phyloP scores from a whole-genome alignment of 495 filamentous ascomycete species.

The Astrothelium macrocarpum region DNA sequence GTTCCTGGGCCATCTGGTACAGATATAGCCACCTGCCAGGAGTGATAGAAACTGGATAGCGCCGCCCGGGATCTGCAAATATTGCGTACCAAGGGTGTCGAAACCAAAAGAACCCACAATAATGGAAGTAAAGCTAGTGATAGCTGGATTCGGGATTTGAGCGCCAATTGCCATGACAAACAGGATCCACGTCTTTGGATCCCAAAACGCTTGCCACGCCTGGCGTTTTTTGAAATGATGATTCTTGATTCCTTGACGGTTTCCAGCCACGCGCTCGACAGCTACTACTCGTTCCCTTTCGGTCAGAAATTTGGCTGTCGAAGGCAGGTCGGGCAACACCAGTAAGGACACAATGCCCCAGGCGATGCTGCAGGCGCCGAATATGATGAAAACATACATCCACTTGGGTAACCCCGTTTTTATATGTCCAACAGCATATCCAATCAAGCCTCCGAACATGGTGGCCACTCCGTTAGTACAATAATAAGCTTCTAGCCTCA shows the following conservation, averaged over 20 bases:
- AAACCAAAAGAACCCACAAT: constrained; percentile 46
- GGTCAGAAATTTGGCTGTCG: constrained; percentile 38
- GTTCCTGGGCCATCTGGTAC: constrained; percentile 32
- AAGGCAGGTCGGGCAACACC: constrained; percentile 38
- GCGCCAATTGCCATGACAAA: constrained; percentile 25
- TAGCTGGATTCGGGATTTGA: constrained; percentile 25
- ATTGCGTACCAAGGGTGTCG: constrained; percentile 45
- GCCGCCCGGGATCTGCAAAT: constrained; percentile 39
- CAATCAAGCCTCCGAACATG: constrained; percentile 44
- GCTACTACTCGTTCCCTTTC: constrained; percentile 36
- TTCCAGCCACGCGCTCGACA: constrained; percentile 36
- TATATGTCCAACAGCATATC: constrained; percentile 46
- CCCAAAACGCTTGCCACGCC: constrained; percentile 38
- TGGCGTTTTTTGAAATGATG: constrained; percentile 41
- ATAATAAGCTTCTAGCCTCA: constrained; percentile 46
- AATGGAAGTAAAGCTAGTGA: constrained; percentile 31
- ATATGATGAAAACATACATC: constrained; percentile 45
- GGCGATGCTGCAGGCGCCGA: constrained; percentile 33
- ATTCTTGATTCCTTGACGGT: constrained; percentile 41
- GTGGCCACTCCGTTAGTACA: constrained; percentile 48
- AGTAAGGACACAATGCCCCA: constrained; percentile 33
- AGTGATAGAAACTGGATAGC: constrained; percentile 36
- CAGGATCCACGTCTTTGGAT: constrained; percentile 43
- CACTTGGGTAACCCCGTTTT: constrained; percentile 35
- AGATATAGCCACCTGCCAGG: constrained; percentile 29